These are phyloP conservation scores for Penicillium angulare DNA, from an alignment of 495 filamentous ascomycete genomes.

Conservation along the genomic window DNA sequence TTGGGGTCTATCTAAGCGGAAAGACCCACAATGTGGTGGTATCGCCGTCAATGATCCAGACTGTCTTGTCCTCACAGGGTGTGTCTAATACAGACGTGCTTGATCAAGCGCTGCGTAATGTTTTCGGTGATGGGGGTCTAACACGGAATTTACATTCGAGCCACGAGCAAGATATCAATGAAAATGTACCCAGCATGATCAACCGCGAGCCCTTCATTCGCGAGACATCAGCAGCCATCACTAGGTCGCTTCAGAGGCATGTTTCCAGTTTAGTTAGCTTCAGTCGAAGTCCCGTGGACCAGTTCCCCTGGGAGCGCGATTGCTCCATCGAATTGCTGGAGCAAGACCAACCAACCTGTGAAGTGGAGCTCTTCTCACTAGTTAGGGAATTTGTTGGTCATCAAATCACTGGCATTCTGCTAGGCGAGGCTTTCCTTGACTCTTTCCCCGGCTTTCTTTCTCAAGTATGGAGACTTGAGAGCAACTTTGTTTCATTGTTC, in stretches of 20 bases:
- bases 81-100: conserved; percentile 32
- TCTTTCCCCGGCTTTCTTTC: conserved; percentile 51
- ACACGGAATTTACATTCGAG: conserved; percentile 32
- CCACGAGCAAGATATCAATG: conserved; percentile 35
- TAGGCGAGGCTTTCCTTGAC: conserved; percentile 55
- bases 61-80: conserved; percentile 37
- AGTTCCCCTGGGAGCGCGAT: conserved; percentile 58
- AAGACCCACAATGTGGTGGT: conserved; percentile 49
- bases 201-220: conserved; percentile 43
- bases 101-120: conserved; percentile 42
- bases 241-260: conserved; percentile 38
- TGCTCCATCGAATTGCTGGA: conserved; percentile 36
- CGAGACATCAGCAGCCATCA: conserved; percentile 33
- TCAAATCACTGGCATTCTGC: conserved; percentile 48
- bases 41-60: conserved; percentile 48
- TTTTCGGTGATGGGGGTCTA: conserved; percentile 47
- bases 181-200: conserved; percentile 38
- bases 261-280: conserved; percentile 57
- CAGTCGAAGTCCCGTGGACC: conserved; percentile 57
- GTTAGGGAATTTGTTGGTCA: conserved; percentile 55
- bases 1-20: conserved; percentile 51
- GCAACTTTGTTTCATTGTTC: conserved; percentile 50
- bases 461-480: conserved; percentile 56
- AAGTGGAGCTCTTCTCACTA: conserved; percentile 52
- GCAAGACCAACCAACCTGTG: conserved; percentile 36